Base-by-base conservation (phyloP, 192 early-diverging fungal genomes). In the Funneliformis geosporum region DNA sequence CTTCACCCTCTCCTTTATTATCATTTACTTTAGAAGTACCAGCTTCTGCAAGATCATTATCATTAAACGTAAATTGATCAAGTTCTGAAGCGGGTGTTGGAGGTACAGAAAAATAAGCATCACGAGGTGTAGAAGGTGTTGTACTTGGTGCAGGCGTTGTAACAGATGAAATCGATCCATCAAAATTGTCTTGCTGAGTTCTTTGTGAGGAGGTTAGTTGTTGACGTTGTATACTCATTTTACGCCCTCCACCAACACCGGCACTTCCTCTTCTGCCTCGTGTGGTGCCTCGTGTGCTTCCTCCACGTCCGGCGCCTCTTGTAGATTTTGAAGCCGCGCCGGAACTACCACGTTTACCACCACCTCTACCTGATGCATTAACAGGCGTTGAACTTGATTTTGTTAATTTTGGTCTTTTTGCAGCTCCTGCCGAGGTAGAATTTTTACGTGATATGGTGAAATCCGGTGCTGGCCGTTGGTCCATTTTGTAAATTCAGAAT, bases 121-220 rank as follows among this genome's bases (percentile, higher is more conserved):
- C 66, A 7, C 66, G 27, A 68, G 33, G 66, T 18, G 66, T 68
- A 39, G 66, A 68, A 39, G 66, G 66, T 39, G 66, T 11, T 18
- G 38, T 8, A 68, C 18, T 68, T 68, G 66, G 16, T 1, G 33
- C 66, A 8, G 66, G 38, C 5, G 66, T 68, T 39, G 66, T 39
- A 16, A 18, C 66, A 10, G 23, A 21, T 23, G 61, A 64, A 33
- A 33, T 33, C 18, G 50, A 3, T 21, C 38, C 28, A 21, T 4
- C 4, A 16, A 18, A 12, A 18, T 14, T 21, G 18, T 39, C 66
- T 39, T 65, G 25, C 12, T 28, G 8, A 33, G 12, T 14, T 28
- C 27, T 27, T 65, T 61, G 60, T 8, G 64, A 65, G 27, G 64
- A 65, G 43, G 43, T 9, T 44, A 44, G 5, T 65, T 65, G 64